Conservation (phyloP, 163 green algal genomes). For the Scenedesmus sp. region DNA sequence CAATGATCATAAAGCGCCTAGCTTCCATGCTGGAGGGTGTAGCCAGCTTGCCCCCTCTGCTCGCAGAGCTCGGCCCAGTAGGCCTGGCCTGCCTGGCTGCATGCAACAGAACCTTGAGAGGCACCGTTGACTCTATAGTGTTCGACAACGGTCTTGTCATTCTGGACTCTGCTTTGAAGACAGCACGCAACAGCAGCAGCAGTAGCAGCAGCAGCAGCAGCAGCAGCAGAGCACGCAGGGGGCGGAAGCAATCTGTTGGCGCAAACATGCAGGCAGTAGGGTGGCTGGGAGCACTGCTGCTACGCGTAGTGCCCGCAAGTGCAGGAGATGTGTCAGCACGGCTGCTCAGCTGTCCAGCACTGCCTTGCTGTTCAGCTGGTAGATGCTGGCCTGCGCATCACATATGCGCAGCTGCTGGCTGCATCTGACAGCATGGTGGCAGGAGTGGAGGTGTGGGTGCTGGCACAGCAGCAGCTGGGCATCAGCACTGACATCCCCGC, state of each 20-base stretch:
- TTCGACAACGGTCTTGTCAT: not conserved
- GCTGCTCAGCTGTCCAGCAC: not conserved
- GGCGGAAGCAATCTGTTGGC: too few species aligned
- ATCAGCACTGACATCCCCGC: not conserved
- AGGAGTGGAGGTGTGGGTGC: slow-evolving; percentile 4
- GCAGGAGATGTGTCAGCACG: not conserved
- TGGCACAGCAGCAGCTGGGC: not conserved
- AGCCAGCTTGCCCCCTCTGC: not conserved
- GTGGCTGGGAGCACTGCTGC: not conserved
- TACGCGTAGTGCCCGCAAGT: not conserved
- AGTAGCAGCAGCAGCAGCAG: not conserved
- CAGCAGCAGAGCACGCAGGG: too few species aligned
- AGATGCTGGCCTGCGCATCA: not conserved
- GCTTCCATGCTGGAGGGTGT: not conserved
- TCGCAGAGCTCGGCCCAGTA: not conserved
- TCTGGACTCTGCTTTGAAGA: not conserved
- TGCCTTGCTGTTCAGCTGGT: not conserved
- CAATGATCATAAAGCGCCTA: not conserved
- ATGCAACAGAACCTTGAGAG: not conserved
- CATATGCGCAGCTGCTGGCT: not conserved
- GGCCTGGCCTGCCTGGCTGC: not conserved
- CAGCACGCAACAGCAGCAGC: not conserved
- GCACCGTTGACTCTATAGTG: not conserved
- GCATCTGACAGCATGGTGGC: not conserved
- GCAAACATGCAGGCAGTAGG: not conserved